Conservation (phyloP, 345 rosid species). For the Lenwebbia sp. region DNA sequence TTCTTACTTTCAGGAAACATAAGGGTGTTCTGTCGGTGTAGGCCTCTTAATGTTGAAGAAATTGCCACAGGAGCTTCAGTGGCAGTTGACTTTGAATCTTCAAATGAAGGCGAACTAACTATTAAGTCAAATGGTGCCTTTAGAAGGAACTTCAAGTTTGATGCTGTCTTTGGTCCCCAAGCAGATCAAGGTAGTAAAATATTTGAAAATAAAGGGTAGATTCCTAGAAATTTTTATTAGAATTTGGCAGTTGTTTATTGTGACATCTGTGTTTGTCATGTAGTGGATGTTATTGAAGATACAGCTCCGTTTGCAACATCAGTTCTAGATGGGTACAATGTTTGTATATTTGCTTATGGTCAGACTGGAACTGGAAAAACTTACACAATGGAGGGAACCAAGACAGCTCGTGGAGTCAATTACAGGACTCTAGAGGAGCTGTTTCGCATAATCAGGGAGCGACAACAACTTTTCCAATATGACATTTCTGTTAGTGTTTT, state of each 20-base stretch:
- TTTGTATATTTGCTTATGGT: conserved; percentile 90
- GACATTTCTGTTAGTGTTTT: conserved; percentile 85
- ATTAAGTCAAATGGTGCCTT: conserved; percentile 73
- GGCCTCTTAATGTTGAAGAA: conserved; percentile 76
- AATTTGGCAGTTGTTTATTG: not conserved
- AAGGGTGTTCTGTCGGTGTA: conserved; percentile 90
- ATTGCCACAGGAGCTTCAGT: conserved; percentile 41
- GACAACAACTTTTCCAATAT: conserved; percentile 49
- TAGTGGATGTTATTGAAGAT: conserved; percentile 84
- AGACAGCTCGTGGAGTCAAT: conserved; percentile 86
- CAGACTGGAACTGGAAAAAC: conserved; percentile 97
- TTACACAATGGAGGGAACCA: conserved; percentile 91
- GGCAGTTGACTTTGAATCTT: conserved; percentile 67
- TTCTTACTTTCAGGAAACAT: conserved; percentile 67
- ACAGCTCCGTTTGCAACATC: conserved; percentile 85
- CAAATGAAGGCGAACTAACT: conserved; percentile 78
- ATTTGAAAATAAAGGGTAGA: not conserved
- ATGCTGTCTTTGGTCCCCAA: conserved; percentile 82
- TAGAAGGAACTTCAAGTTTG: conserved; percentile 73
- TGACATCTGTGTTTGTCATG: conserved; percentile 3
- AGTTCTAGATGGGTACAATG: conserved; percentile 94
- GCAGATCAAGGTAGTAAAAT: conserved; percentile 68
- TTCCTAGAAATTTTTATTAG: not conserved
- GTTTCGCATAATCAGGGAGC: conserved; percentile 50
- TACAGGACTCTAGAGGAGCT: conserved; percentile 80